Evolutionary conservation across 23 red algal genomes (phyloP), one percentile per base, ranked within the genome.

Genomic region (Pyropia haitanensis): DNA sequence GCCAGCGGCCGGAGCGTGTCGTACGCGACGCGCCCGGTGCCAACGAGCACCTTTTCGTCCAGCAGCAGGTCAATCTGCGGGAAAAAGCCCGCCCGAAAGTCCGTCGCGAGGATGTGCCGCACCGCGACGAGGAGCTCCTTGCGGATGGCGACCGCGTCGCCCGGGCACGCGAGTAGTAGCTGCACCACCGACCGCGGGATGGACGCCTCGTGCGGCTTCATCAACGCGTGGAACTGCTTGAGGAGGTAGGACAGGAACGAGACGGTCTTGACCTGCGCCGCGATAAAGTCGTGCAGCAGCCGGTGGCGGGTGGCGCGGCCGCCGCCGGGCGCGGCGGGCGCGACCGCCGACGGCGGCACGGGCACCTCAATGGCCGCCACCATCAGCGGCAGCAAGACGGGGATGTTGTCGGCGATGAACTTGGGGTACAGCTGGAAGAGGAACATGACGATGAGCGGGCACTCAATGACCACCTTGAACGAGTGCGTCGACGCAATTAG

Each of bases 211-310:
- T 91, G 70, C 31, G 61, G 65, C 20, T 75, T 69, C 70, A 97
- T 73, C 5, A 60, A 63, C 3, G 79, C 80, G 20, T 79, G 56
- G 70, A 81, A 81, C 73, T 90, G 75, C 57, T 68, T 72, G 33
- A 97, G 60, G 5, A 97, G 65, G 67, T 74, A 90, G 54, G 93
- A 82, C 16, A 97, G 49, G 48, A 97, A 90, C 21, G 83, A 89
- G 5, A 97, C 82, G 6, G 87, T 97, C 27, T 97, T 97, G 63
- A 97, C 79, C 75, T 97, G 93, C 15, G 85, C 80, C 5, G 84
- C 78, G 51, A 97, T 90, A 56, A 97, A 90, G 2, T 97, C 85
- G 17, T 97, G 62, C 34, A 76, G 86, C 39, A 12, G 39, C 4
- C 39, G 39, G 39, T 46, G 39, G 39, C 39, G 39, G 39, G 39